phyloP scores from a whole-genome alignment of 345 rosid species.

The Passiflora organensis region DNA sequence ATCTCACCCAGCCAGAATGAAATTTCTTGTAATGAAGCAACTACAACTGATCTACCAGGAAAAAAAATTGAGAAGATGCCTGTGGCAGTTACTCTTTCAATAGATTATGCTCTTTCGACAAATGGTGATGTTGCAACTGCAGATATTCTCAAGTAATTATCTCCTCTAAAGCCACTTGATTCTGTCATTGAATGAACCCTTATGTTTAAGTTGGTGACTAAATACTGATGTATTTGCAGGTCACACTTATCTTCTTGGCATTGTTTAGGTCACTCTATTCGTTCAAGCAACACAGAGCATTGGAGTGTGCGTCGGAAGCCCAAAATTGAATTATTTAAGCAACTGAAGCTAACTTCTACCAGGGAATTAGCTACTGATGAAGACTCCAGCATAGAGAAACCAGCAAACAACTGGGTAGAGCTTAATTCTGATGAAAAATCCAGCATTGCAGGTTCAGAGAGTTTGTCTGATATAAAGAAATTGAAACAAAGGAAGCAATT shows the following conservation, averaged over 20 bases:
- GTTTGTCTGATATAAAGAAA: constrained; percentile 29
- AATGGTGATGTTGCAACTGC: constrained; percentile 34
- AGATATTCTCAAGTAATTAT: constrained; percentile 59
- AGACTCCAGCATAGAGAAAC: constrained; percentile 47
- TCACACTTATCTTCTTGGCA: constrained; percentile 72
- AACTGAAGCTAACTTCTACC: constrained; percentile 55
- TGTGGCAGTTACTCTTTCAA: constrained; percentile 38
- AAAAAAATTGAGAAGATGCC: constrained; percentile 29
- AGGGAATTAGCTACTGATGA: constrained; percentile 34
- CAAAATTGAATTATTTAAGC: constrained; percentile 54
- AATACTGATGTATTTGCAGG: constrained; percentile 37
- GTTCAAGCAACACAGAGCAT: constrained; percentile 38
- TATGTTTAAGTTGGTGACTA: not conserved
- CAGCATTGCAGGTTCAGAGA: constrained; percentile 17
- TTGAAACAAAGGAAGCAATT: constrained; percentile 49
- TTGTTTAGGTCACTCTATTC: constrained; percentile 40
- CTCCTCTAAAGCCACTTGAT: not conserved
- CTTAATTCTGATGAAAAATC: constrained; percentile 31
- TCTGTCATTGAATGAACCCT: not conserved
- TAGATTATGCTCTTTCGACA: constrained; percentile 58
- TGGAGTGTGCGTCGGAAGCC: constrained; percentile 83
- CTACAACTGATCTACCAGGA: constrained; percentile 12
- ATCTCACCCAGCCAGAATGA: constrained; percentile 28
- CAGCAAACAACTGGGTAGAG: constrained; percentile 43
- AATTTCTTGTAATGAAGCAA: constrained; percentile 26